Conservation (phyloP, 1,284 basidiomycete species). For the Gastroboletus turbinatus region DNA sequence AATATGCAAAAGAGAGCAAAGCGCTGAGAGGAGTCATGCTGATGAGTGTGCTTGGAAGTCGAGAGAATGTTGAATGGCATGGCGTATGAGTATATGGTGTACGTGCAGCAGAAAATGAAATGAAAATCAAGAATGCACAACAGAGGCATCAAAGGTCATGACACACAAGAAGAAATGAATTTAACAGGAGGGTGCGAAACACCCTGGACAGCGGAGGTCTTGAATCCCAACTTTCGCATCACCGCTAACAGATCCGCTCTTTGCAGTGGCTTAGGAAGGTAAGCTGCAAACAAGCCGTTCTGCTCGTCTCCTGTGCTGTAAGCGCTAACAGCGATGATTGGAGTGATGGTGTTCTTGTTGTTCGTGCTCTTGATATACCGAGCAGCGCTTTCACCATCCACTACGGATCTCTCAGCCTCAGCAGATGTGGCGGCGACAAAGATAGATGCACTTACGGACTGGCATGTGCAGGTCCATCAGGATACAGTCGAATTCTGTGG, state of each 20-base stretch:
- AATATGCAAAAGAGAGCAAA: slow-evolving; percentile 37
- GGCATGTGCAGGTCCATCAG: slow-evolving; percentile 91
- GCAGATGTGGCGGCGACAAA: not conserved
- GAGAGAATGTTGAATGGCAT: slow-evolving; percentile 28
- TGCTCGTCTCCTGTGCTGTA: slow-evolving; percentile 74
- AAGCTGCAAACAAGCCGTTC: slow-evolving; percentile 82
- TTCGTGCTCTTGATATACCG: slow-evolving; percentile 94
- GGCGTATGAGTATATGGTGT: slow-evolving; percentile 35
- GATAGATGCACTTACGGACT: slow-evolving; percentile 58
- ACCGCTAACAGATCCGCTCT: slow-evolving; percentile 80
- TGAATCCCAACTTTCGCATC: slow-evolving; percentile 86
- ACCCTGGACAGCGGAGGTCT: slow-evolving; percentile 72
- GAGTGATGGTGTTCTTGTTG: slow-evolving; percentile 85
- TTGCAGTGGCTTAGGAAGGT: slow-evolving; percentile 84
- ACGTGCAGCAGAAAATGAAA: slow-evolving; percentile 35
- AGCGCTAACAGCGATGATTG: slow-evolving; percentile 89
- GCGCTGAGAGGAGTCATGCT: slow-evolving; percentile 32
- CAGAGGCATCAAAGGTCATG: slow-evolving; percentile 25
- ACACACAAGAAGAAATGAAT: slow-evolving; percentile 45
- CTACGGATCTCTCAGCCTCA: slow-evolving; percentile 37
- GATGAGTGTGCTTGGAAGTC: slow-evolving; percentile 34
- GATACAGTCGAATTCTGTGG: slow-evolving; percentile 81
- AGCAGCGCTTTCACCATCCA: slow-evolving; percentile 90
- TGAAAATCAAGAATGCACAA: slow-evolving; percentile 30
- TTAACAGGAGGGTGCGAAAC: slow-evolving; percentile 45